phyloP scores from a whole-genome alignment of 345 rosid species.

The Capsella bursapastoris region DNA sequence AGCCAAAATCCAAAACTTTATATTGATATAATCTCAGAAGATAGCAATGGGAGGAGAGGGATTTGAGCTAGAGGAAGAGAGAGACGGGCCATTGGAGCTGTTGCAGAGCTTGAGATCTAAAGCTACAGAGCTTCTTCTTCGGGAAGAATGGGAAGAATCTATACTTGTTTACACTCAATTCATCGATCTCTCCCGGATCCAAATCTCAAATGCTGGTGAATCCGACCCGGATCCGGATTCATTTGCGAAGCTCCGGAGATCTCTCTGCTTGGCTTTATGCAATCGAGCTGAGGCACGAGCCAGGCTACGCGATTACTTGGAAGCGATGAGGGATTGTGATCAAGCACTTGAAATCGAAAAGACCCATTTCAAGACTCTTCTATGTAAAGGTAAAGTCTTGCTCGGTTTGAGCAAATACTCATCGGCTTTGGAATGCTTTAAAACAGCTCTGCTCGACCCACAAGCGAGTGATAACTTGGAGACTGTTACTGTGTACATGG shows the following conservation, averaged over 20 bases:
- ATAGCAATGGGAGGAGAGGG: constrained; percentile 45
- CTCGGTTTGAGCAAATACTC: constrained; percentile 66
- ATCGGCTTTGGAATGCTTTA: constrained; percentile 73
- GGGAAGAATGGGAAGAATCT: constrained; percentile 83
- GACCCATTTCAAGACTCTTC: constrained; percentile 79
- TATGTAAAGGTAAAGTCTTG: constrained; percentile 82
- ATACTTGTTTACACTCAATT: constrained; percentile 61
- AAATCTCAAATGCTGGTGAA: constrained; percentile 42
- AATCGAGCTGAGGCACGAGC: constrained; percentile 76
- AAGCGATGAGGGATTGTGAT: constrained; percentile 69
- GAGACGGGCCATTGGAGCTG: constrained; percentile 42
- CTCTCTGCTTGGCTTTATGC: constrained; percentile 71
- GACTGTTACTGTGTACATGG: constrained; percentile 57
- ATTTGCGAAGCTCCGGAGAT: constrained; percentile 52
- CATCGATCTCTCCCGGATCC: constrained; percentile 61
- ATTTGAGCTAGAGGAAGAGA: constrained; percentile 36
- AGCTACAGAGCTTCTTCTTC: constrained; percentile 76
- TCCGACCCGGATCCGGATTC: constrained; percentile 41
- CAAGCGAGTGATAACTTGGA: constrained; percentile 63
- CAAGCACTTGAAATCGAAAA: constrained; percentile 61
- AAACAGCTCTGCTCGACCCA: constrained; percentile 55
- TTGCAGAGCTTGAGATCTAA: constrained; percentile 72
- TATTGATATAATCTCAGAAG: not conserved
- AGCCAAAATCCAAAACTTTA: constrained; percentile 6
- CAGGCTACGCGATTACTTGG: constrained; percentile 51